Evolutionary conservation across 2,329 filamentous ascomycete genomes (phyloP).

Genomic region (Pseudohalonectria lignicola): DNA sequence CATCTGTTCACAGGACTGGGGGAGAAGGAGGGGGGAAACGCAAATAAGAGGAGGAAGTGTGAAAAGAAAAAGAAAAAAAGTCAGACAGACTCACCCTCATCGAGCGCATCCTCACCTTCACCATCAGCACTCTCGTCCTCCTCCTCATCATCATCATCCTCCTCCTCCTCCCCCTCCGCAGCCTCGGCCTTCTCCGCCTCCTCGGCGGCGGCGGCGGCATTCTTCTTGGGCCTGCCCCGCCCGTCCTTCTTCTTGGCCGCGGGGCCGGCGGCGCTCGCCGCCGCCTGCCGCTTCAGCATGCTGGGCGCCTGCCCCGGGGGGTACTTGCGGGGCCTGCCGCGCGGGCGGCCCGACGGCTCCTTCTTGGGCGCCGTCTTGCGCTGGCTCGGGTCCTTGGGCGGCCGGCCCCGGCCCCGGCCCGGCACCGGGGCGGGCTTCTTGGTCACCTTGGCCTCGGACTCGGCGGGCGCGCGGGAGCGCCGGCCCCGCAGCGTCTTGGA

Average conservation of each 20-base stretch:
- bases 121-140: constrained; percentile 1
- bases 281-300: constrained; percentile 6
- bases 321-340: constrained; percentile 11
- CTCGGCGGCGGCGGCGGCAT: constrained; percentile 1
- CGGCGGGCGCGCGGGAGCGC: constrained; percentile 3
- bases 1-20: neutral
- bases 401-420: constrained; percentile 9
- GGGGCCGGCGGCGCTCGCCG: constrained; percentile 1
- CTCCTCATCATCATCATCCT: constrained; percentile 8
- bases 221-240: constrained; percentile 6
- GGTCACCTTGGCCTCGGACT: constrained; percentile 10
- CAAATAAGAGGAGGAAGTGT: no score
- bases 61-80: neutral
- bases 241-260: constrained; percentile 2
- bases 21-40: neutral
- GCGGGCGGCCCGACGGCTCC: constrained; percentile 12
- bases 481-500: constrained; percentile 1
- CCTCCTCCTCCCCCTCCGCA: constrained; percentile 18
- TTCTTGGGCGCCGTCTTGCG: constrained; percentile 10
- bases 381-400: constrained; percentile 11
- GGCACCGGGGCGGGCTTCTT: constrained; percentile 9
- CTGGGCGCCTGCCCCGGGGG: constrained; percentile 6
- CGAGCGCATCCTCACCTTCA: constrained; percentile 1
- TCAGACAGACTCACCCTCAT: constrained; percentile 1
- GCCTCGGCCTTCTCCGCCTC: neutral